Base-by-base conservation (phyloP, 2,329 filamentous ascomycete genomes). In the Pleomassaria siparia region DNA sequence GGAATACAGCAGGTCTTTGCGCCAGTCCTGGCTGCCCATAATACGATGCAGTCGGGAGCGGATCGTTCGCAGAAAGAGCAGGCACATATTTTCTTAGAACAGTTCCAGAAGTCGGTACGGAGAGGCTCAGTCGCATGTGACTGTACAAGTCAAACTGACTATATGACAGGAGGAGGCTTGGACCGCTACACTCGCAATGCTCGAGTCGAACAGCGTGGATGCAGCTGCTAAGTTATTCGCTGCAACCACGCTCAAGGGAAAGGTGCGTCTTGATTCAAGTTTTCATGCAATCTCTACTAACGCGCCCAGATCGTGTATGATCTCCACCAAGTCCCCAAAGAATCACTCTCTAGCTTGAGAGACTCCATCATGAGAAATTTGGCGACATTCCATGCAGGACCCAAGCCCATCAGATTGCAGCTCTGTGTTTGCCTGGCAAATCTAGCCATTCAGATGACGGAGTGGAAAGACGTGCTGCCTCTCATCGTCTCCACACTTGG, bases 61-160 rank as follows among this genome's bases (percentile, higher is more conserved):
- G 85, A 92, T 67, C 83, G 87, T 65, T 81, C 87, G 57, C 84
- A 88, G 67, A 97, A 97, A 78, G 86, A 87, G 70, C 87, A 91
- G 72, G 91, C 90, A 50, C 91, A 96, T 69, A 85, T 92, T 69
- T 99, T 87, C 70, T 80, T 99, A 51, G 89, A 95, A 74, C 86
- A 84, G 62, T 99, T 97, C 74, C 94, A 99, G 81, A 99, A 99
- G 83, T 97, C 94, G 72, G 92, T 96, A 74, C 60, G 87, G 82
- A 50, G 13, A 12, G 15, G 21, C 30, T 25, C 22, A 29, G 18
- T 13, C 42, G 18, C 32, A 13, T 11, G n/a, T 4, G 13, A 13
- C 22, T 20, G 43, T 44, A 49, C 51, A 48, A 55, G 59, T 48
- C 37, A 51, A 54, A 56, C 56, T 70, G 54, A 62, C 43, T 46